A percentile compares a stretch with the other conserved stretches of the same genome.
These are phyloP conservation scores for Maudiozyma serrabonitensis DNA, from an alignment of 805 yeast species.

Conservation along the genomic window DNA sequence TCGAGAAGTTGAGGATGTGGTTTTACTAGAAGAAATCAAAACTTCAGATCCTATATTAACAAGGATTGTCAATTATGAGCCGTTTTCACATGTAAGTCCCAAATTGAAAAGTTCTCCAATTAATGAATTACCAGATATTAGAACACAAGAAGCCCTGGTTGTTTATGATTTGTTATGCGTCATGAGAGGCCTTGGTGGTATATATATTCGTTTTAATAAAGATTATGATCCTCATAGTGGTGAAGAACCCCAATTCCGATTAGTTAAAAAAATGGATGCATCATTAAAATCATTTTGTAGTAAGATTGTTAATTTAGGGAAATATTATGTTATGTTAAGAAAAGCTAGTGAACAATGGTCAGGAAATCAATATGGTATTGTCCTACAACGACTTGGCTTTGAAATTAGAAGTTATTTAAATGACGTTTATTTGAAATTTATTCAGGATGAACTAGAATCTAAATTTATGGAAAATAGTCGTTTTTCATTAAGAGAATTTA, in stretches of 20 bases:
- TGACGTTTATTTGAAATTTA: constrained; percentile 27
- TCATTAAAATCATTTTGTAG: constrained; percentile 62
- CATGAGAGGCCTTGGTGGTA: constrained; percentile 67
- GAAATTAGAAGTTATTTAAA: constrained; percentile 41
- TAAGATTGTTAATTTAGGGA: constrained; percentile 52
- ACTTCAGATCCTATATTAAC: constrained; percentile 15
- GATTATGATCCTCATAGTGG: constrained; percentile 40
- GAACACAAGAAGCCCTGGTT: constrained; percentile 64
- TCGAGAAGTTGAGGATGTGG: constrained; percentile 21
- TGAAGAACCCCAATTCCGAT: constrained; percentile 56
- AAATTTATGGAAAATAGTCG: constrained; percentile 38
- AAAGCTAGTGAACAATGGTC: constrained; percentile 53
- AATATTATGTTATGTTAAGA: constrained; percentile 46
- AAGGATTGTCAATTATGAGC: constrained; percentile 29
- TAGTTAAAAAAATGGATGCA: constrained; percentile 63
- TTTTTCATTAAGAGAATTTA: constrained; percentile 53
- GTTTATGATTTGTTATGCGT: constrained; percentile 61
- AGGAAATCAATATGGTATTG: constrained; percentile 52
- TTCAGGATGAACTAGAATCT: constrained; percentile 40
- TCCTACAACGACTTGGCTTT: constrained; percentile 62
- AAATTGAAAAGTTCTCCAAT: constrained; percentile 38
- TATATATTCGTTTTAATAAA: constrained; percentile 59
- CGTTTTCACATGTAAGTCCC: constrained; percentile 24
- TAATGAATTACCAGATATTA: constrained; percentile 27
- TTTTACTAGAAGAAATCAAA: constrained; percentile 6